Evolutionary conservation across 2,329 filamentous ascomycete genomes (phyloP).

Genomic region (Tolypocladium sp.): DNA sequence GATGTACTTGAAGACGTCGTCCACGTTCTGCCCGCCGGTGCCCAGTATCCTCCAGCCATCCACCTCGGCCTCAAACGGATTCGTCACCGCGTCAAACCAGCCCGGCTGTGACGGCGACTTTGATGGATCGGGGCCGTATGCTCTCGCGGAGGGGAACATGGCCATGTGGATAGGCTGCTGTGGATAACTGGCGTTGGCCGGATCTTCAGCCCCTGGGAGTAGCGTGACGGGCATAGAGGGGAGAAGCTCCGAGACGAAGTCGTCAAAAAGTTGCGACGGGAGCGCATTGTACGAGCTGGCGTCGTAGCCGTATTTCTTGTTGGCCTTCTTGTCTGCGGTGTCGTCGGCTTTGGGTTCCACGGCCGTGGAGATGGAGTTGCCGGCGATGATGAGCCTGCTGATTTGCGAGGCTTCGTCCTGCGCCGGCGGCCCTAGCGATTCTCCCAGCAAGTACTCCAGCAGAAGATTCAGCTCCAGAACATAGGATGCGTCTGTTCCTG

Average conservation of each 20-base stretch:
- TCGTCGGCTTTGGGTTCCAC: conserved; percentile 24
- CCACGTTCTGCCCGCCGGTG: conserved; percentile 84
- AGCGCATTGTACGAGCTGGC: conserved; percentile 77
- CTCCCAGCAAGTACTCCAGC: conserved; percentile 80
- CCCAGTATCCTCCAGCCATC: conserved; percentile 85
- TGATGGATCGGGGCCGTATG: conserved; percentile 49
- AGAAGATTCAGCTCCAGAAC: conserved; percentile 69
- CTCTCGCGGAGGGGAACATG: conserved; percentile 71
- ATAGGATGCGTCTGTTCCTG: conserved; percentile 61
- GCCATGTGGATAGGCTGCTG: conserved; percentile 90
- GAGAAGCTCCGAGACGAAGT: conserved; percentile 70
- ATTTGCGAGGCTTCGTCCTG: conserved; percentile 59
- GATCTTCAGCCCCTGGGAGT: conserved; percentile 75
- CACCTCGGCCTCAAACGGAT: conserved; percentile 85
- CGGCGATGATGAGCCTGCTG: conserved; percentile 80
- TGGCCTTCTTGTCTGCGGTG: conserved; percentile 32
- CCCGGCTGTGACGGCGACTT: conserved; percentile 34
- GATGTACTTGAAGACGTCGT: conserved; percentile 90
- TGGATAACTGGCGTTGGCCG: conserved; percentile 80
- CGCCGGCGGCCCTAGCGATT: conserved; percentile 52
- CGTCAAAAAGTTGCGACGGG: conserved; percentile 76
- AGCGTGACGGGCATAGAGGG: conserved; percentile 83
- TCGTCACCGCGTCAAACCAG: conserved; percentile 85
- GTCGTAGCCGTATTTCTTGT: conserved; percentile 93
- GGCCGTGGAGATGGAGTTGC: conserved; percentile 75